phyloP scores from a whole-genome alignment of 2,329 filamentous ascomycete genomes.

The Tolypocladium tropicale region DNA sequence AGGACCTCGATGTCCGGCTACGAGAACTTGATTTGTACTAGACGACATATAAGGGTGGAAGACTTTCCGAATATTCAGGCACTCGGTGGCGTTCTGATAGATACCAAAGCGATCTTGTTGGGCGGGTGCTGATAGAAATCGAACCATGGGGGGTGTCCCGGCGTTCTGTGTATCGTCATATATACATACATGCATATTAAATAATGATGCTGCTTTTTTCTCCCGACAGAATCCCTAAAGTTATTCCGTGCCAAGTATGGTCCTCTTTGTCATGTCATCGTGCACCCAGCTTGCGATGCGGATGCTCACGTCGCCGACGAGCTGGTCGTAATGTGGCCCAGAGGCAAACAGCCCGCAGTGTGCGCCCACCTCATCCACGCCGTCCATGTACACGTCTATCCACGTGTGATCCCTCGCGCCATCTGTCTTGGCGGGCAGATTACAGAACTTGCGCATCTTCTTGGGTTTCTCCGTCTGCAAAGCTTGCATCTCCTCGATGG shows the following conservation, averaged over 20 bases:
- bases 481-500: background rate
- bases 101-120: background rate
- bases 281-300: constrained; percentile 60
- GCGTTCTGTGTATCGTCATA: background rate
- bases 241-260: constrained; percentile 17
- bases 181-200: background rate
- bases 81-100: background rate
- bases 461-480: constrained; percentile 16
- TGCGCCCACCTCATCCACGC: constrained; percentile 75
- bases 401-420: constrained; percentile 59
- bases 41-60: background rate
- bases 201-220: background rate
- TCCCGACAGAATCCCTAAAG: background rate
- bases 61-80: background rate
- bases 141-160: background rate
- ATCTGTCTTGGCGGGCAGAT: constrained; percentile 46
- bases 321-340: constrained; percentile 59
- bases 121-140: background rate
- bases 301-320: constrained; percentile 66
- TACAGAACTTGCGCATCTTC: constrained; percentile 70
- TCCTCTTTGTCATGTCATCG: constrained; percentile 42
- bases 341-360: constrained; percentile 75
- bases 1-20: constrained; percentile 16
- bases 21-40: constrained; percentile 26
- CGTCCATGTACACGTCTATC: constrained; percentile 71